A percentile compares a stretch with the other conserved stretches of the same genome.
phyloP scores from a whole-genome alignment of 129 eudicot genomes.

The Tagetes patula region DNA sequence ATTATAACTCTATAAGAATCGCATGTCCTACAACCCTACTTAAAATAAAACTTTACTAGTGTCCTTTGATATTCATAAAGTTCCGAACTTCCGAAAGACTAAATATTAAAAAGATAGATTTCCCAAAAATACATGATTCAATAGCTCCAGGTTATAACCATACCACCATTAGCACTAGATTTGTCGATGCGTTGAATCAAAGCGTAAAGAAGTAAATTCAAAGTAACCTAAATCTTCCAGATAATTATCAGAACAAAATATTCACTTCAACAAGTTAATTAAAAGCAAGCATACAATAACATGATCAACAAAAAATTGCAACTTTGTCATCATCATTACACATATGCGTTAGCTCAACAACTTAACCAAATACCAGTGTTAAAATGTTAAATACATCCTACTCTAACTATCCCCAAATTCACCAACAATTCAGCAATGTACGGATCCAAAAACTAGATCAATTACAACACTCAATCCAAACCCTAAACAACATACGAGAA shows the following conservation, averaged over 20 bases:
- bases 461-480: slow-evolving; percentile 25
- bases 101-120: neutral
- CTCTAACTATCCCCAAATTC: slow-evolving; percentile 16
- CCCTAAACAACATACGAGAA: slow-evolving; percentile 31
- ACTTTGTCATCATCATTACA: slow-evolving; percentile 6
- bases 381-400: slow-evolving; percentile 24
- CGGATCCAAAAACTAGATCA: slow-evolving; percentile 39
- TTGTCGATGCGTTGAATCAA: slow-evolving; percentile 14
- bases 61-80: slow-evolving; percentile 3
- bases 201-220: neutral
- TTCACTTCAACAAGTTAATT: slow-evolving; percentile 22
- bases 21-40: neutral
- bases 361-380: slow-evolving; percentile 17
- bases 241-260: slow-evolving; percentile 13
- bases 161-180: neutral
- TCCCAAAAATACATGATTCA: neutral
- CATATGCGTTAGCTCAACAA: slow-evolving; percentile 18
- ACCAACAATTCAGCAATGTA: slow-evolving; percentile 28
- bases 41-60: neutral
- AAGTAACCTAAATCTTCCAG: neutral
- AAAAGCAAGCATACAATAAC: slow-evolving; percentile 11
- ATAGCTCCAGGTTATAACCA: neutral
- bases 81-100: neutral
- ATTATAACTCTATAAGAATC: neutral
- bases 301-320: slow-evolving; percentile 29